Evolutionary conservation across 306 rosid species (phyloP), one percentile per base, ranked within the genome.

Genomic region (Heteromeles arbutifolia): DNA sequence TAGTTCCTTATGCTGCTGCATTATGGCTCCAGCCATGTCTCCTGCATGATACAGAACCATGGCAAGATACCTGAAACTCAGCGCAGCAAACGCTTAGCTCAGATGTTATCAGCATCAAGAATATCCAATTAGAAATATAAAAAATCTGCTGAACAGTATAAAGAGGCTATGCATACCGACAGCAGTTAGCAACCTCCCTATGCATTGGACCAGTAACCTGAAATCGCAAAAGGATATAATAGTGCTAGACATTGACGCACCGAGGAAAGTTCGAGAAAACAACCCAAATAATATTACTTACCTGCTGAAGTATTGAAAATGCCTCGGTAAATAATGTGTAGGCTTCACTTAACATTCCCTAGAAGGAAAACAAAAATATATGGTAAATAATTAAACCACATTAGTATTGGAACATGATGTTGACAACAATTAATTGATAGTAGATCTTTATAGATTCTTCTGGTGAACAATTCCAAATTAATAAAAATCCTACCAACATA

Each of bases 181-280:
- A 92, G 77, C 99, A 96, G 74, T 96, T 96, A 22, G 99, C 99
- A 84, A 92, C 99, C 83, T 92, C 99, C 58, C 96, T 91, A 84
- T 96, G 99, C 99, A 96, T 92, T 32, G 97, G 98, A 31, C 98
- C 99, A 74, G 98, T 96, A 77, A 96, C 99, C 99, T 96, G 84
- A 70, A 87, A 58, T 52, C 64, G 78, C 57, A 71, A 45, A 50
- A 25, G 24, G 34, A 56, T 41, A 69, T 75, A 67, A 82, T 72
- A 68, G 62, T 44, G 26, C 25, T 45, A 50, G 25, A 34, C 22
- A 41, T 12, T 18, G 3, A 19, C 31, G 6, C 6, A 80, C 64
- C 54, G 71, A 22, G 28, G 58, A 48, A 25, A 29, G 69, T 13
- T 72, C 13, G 79, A 65, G 67, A 77, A 45, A 67, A 72, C 63